phyloP scores from a whole-genome alignment of 306 rosid species.

The Casuarina cunninghamiana region DNA sequence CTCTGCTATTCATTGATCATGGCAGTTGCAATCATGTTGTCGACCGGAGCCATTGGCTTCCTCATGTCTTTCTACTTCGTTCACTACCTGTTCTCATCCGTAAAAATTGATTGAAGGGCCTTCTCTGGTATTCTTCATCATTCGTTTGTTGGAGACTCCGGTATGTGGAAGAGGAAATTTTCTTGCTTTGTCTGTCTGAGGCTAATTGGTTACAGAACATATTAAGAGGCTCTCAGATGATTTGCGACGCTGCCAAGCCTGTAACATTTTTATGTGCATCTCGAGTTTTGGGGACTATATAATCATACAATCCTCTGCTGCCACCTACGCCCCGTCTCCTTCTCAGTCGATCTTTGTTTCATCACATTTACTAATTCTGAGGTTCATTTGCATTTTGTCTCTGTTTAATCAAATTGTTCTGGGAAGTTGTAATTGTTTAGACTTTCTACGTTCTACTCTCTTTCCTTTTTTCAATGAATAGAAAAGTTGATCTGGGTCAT shows the following conservation, averaged over 20 bases:
- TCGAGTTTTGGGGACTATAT: neutral
- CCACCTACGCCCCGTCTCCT: conserved; percentile 9
- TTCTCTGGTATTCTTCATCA: conserved; percentile 28
- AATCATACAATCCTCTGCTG: conserved; percentile 22
- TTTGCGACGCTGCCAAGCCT: conserved; percentile 25
- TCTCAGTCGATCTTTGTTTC: conserved; percentile 16
- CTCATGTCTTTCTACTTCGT: conserved; percentile 91
- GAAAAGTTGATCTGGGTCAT: conserved; percentile 29
- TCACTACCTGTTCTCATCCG: conserved; percentile 89
- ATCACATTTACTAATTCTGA: conserved; percentile 26
- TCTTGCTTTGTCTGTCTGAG: conserved; percentile 41
- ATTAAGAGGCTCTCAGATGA: conserved; percentile 29
- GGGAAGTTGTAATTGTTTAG: conserved; percentile 47
- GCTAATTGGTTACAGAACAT: conserved; percentile 36
- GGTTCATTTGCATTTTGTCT: conserved; percentile 26
- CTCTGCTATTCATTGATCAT: conserved; percentile 89
- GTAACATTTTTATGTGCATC: conserved; percentile 21
- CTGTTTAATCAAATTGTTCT: conserved; percentile 32
- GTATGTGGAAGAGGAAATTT: conserved; percentile 31
- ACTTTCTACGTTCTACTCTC: conserved; percentile 24
- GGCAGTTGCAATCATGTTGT: conserved; percentile 90
- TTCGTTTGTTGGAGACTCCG: conserved; percentile 34
- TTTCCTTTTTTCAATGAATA: conserved; percentile 29
- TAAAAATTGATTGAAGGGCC: conserved; percentile 73
- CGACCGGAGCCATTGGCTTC: conserved; percentile 90